These are phyloP conservation scores for Scutellaria barbata DNA, from an alignment of 257 asterid species.

Conservation along the genomic window DNA sequence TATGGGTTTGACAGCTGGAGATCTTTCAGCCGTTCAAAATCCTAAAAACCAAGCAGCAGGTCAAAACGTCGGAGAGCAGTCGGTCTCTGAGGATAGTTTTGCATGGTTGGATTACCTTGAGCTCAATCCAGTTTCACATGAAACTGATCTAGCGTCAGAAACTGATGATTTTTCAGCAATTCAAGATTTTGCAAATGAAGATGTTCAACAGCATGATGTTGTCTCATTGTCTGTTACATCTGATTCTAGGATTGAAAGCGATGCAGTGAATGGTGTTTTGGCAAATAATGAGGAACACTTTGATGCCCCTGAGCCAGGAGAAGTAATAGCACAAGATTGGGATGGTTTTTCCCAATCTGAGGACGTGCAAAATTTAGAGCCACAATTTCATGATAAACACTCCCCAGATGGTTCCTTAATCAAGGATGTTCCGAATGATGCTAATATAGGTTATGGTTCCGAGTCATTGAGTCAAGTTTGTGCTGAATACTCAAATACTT, in stretches of 20 bases:
- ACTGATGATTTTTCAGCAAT: constrained; percentile 39
- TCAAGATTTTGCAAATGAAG: constrained; percentile 49
- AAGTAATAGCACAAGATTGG: constrained; percentile 35
- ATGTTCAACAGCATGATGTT: constrained; percentile 40
- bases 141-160: constrained; percentile 36
- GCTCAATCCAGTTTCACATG: constrained; percentile 40
- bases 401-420: constrained; percentile 33
- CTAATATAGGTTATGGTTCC: constrained; percentile 36
- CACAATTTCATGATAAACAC: constrained; percentile 33
- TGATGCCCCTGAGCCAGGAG: constrained; percentile 42
- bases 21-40: constrained; percentile 42
- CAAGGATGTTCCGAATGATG: constrained; percentile 41
- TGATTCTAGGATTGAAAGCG: constrained; percentile 37
- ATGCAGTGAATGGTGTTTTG: constrained; percentile 30
- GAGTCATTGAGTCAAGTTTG: constrained; percentile 45
- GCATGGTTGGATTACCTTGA: constrained; percentile 70
- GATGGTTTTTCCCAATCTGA: constrained; percentile 39
- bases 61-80: constrained; percentile 39
- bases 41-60: constrained; percentile 36
- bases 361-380: constrained; percentile 39
- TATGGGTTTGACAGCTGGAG: constrained; percentile 52
- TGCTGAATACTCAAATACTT: constrained; percentile 41
- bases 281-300: constrained; percentile 35
- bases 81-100: constrained; percentile 39
- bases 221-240: constrained; percentile 36